Evolutionary conservation across 805 yeast species (phyloP), one percentile per base, ranked within the genome.

Genomic region (Metschnikowia matae): DNA sequence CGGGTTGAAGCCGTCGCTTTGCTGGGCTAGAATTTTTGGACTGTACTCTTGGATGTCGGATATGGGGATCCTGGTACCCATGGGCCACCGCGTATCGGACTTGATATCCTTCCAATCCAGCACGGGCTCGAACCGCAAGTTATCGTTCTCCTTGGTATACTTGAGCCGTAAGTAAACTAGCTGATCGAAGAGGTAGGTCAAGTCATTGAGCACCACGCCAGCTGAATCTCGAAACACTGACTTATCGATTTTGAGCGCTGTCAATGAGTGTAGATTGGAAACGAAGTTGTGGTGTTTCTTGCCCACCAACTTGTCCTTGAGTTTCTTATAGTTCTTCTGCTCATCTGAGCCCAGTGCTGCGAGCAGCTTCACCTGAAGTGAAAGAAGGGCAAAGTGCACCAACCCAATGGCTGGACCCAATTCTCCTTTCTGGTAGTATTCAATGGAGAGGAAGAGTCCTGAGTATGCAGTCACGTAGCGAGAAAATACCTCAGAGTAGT

Each of bases 361-460:
- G 21, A 48, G 18, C 43, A 47, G 42, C 52, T 69, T 71, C 47
- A 70, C 68, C 51, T 74, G 78, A 21, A 74, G 59, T 29, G 62
- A 58, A 10, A 73, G 52, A 11, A 74, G 59, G 20, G 74, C 54
- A 41, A 63, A 65, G 50, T 75, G 71, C 2, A 77, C 56, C 32
- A 75, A 63, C 1, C 81, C 82, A 37, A 78, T 65, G 3, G 78
- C 73, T n/a, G 66, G 66, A 6, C 82, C 82, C 17, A 77, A 47
- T 36, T 71, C 67, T 47, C 68, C 65, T 44, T 75, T 68, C 51
- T 76, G 77, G 57, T 77, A 77, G 47, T 65, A 60, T 44, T 77
- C 81, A 36, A 77, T 66, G 0, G 80, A 64, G 20, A 76, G 62
- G 44, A 77, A 71, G n/a, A 71, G 52, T 0, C 78, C 79, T 17